Evolutionary conservation across 106 monocot genomes (phyloP), one percentile per base, ranked within the genome.

Genomic region (Apostasia ramifera): DNA sequence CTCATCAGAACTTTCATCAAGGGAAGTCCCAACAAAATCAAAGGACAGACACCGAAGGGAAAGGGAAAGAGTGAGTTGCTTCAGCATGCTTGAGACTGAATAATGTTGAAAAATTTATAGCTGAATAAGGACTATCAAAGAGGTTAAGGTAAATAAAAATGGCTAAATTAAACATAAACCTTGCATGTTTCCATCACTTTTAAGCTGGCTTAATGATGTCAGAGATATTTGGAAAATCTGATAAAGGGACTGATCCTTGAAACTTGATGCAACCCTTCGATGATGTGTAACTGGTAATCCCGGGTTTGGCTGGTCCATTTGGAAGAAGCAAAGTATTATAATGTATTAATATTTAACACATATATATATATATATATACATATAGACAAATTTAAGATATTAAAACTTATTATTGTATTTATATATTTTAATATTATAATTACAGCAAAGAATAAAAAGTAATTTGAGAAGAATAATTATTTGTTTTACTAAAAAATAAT

Each of bases 1-100:
- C 68, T 97, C 97, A 62, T 97, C 97, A 60, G 92, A 92, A 83
- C 97, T 92, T 88, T 97, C 97, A 71, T 97, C 97, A 40, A 92
- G 69, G 43, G 97, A 87, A 73, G 86, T 92, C 55, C 92, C 97
- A 74, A 89, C 74, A 85, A 97, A 97, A 79, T 97, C 97, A 82
- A 77, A 92, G 73, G 89, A 92, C 68, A 97, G 78, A 63, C 97
- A 97, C 66, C 74, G 84, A 68, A 97, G 51, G 50, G 97, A 66
- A 74, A 97, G 92, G n/a, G 92, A 92, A 46, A 97, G 73, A 51
- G 86, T 74, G 57, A 83, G 75, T 71, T 89, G 84, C 68, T 82
- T 92, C 60, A 97, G 59, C 55, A 76, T 58, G 56, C 70, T 76
- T 60, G 89, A 87, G 51, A 81, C 97, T 97, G 92, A 67, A 85